Evolutionary conservation across 1,284 basidiomycete species (phyloP).

Genomic region (Malassezia cuniculi): DNA sequence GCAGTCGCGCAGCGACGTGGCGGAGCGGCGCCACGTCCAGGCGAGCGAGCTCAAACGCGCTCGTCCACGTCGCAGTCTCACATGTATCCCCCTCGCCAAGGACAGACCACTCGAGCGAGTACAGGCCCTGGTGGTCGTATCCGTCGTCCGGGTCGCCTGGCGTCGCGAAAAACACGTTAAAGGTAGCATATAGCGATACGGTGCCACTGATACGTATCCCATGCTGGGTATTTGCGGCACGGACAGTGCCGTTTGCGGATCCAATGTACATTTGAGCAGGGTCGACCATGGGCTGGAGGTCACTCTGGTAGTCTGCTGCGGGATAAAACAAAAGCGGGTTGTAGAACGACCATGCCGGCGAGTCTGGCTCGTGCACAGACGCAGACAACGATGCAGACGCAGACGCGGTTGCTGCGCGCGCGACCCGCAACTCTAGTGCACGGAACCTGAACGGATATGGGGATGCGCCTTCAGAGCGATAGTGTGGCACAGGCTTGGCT

Average conservation of each 20-base stretch:
- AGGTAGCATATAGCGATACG: conserved; percentile 27
- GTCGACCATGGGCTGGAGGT: no score
- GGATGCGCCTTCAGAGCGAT: conserved; percentile 16
- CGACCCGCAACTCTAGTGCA: conserved; percentile 25
- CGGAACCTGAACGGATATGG: conserved; percentile 29
- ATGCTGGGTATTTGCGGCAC: no score
- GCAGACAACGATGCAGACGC: conserved; percentile 15
- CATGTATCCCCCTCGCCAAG: no score
- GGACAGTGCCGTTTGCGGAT: no score
- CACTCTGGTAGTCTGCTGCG: conserved; percentile 11
- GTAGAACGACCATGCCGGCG: conserved; percentile 27
- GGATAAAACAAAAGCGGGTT: conserved; percentile 27
- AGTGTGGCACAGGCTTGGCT: conserved; percentile 17
- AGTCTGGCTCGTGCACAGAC: conserved; percentile 20
- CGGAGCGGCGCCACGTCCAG: no score
- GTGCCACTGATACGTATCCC: no score
- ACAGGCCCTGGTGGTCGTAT: conserved; percentile 26
- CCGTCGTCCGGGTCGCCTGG: conserved; percentile 29
- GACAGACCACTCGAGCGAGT: conserved; percentile 24
- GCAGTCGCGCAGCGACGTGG: no score
- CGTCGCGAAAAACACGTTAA: conserved; percentile 26
- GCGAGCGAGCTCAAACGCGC: no score
- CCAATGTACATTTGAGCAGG: no score
- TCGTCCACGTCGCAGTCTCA: no score
- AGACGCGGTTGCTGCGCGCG: conserved; percentile 3